Evolutionary conservation across 2,329 filamentous ascomycete genomes (phyloP).

Genomic region (Xylaria sp.): DNA sequence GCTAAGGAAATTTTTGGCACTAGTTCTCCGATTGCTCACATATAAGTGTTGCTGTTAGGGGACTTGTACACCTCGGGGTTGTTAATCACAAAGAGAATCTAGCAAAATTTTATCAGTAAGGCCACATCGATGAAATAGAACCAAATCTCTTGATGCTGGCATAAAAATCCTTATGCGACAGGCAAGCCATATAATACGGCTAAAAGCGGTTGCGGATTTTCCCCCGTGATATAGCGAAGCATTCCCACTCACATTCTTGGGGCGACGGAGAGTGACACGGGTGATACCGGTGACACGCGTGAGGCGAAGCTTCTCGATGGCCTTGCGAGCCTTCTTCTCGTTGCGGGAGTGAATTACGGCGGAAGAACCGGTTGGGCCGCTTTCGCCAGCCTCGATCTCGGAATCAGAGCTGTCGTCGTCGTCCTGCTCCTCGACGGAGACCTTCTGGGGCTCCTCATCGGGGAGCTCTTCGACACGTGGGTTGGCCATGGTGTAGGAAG

Average conservation of each 20-base stretch:
- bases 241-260: conserved; percentile 88
- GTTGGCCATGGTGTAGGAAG: conserved; percentile 78
- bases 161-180: neutral
- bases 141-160: neutral
- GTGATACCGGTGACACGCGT: conserved; percentile 98
- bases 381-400: conserved; percentile 77
- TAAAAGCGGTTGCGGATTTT: neutral
- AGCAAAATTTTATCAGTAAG: conserved; percentile 31
- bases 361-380: conserved; percentile 80
- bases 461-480: conserved; percentile 97
- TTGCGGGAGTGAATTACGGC: conserved; percentile 97
- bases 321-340: conserved; percentile 99
- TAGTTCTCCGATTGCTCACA: conserved; percentile 69
- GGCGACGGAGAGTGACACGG: conserved; percentile 94
- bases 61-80: conserved; percentile 99
- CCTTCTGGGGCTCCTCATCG: conserved; percentile 87
- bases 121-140: conserved; percentile 52
- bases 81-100: conserved; percentile 99
- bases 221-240: neutral
- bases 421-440: conserved; percentile 78
- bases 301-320: conserved; percentile 97
- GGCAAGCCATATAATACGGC: neutral
- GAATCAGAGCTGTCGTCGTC: conserved; percentile 77
- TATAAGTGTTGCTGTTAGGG: conserved; percentile 99
- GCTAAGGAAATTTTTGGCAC: conserved; percentile 5